phyloP scores from a whole-genome alignment of 257 asterid genomes.

The Solanum piurae region DNA sequence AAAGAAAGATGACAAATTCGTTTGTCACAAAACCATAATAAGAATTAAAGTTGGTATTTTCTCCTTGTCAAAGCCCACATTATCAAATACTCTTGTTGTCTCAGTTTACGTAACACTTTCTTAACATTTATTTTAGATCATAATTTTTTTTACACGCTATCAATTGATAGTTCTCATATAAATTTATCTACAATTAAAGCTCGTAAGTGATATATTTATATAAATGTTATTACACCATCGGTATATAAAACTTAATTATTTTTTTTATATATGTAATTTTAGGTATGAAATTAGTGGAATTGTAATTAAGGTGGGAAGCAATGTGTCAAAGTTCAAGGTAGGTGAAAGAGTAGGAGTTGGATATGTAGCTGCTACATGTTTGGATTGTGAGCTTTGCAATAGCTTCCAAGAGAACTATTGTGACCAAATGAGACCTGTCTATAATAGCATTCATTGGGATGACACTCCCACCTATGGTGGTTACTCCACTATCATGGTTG shows the following conservation, averaged over 20 bases:
- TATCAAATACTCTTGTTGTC: background rate
- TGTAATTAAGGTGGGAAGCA: conserved; percentile 2
- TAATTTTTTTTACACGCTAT: no score
- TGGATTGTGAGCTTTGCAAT: background rate
- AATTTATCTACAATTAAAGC: no score
- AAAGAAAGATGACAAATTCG: background rate
- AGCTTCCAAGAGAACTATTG: background rate
- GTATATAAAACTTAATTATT: no score
- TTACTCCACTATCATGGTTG: background rate
- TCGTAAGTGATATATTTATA: no score
- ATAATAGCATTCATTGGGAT: background rate
- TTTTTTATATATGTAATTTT: no score
- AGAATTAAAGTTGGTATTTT: background rate
- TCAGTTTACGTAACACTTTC: no score
- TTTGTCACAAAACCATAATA: background rate
- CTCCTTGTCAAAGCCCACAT: background rate
- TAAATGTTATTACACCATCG: no score
- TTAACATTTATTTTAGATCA: no score
- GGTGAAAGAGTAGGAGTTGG: conserved; percentile 12
- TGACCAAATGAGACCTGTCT: background rate
- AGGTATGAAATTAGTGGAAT: conserved; percentile 10
- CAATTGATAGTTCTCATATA: no score
- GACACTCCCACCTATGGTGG: conserved; percentile 5
- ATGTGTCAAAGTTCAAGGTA: conserved; percentile 2
- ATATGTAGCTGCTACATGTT: background rate